phyloP scores from a whole-genome alignment of 2,329 filamentous ascomycete species.

The Aureobasidium uvarum region DNA sequence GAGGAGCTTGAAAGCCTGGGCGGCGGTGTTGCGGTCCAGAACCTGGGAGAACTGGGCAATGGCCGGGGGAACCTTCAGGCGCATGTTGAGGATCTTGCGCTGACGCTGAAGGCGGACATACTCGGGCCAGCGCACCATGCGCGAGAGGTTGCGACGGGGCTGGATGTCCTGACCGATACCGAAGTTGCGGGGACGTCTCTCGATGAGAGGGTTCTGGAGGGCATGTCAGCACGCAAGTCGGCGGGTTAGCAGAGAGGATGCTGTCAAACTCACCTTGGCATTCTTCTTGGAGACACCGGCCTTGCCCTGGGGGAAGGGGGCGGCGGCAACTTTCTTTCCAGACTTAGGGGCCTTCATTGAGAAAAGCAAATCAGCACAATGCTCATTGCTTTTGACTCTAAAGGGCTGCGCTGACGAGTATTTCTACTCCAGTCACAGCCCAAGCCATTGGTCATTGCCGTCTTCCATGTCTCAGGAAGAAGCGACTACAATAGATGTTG shows the following conservation, averaged over 20 bases:
- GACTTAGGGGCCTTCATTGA: slow-evolving; percentile 99
- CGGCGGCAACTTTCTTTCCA: slow-evolving; percentile 96
- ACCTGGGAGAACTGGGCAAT: slow-evolving; percentile 98
- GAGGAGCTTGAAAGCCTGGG: slow-evolving; percentile 97
- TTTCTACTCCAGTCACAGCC: slow-evolving; percentile 55
- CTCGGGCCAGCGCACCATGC: slow-evolving; percentile 99
- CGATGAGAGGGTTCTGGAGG: slow-evolving; percentile 91
- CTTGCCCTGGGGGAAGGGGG: slow-evolving; percentile 94
- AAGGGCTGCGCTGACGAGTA: slow-evolving; percentile 58
- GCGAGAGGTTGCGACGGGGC: slow-evolving; percentile 89
- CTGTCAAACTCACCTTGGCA: slow-evolving; percentile 73
- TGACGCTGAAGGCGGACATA: slow-evolving; percentile 97
- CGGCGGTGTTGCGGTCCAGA: slow-evolving; percentile 93
- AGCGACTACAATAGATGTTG: slow-evolving; percentile 27
- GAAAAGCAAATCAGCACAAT: slow-evolving; percentile 91
- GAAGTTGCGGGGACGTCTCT: slow-evolving; percentile 97
- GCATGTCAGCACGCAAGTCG: slow-evolving; percentile 20
- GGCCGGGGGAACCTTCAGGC: slow-evolving; percentile 96
- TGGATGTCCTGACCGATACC: slow-evolving; percentile 99
- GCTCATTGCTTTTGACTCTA: slow-evolving; percentile 86
- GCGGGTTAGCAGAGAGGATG: background rate
- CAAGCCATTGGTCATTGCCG: slow-evolving; percentile 49
- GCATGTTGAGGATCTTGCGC: slow-evolving; percentile 95
- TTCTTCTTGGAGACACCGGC: slow-evolving; percentile 85
- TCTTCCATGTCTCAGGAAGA: slow-evolving; percentile 17